Percentiles rank a stretch among this genome's conserved stretches.
Conservation (phyloP, 202 grass and related monocot species). For the Saccharum hybrid region DNA sequence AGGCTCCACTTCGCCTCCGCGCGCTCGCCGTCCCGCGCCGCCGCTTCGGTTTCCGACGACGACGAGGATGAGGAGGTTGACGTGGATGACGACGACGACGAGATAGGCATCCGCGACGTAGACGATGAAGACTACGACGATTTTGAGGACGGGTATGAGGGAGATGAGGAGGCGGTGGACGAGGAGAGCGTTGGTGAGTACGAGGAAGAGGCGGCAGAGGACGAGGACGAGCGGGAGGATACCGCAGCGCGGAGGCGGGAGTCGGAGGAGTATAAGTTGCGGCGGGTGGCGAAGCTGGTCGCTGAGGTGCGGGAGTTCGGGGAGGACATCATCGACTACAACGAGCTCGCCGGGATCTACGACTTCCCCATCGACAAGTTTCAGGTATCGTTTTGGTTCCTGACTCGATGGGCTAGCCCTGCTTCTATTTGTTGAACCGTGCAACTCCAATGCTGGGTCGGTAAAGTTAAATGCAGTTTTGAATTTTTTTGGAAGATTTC, state of each 20-base stretch:
- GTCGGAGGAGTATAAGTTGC: constrained; percentile 69
- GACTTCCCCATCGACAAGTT: constrained; percentile 91
- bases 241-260: constrained; percentile 41
- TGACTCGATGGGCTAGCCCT: neutral
- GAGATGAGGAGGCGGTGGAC: constrained; percentile 37
- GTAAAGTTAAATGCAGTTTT: constrained; percentile 1
- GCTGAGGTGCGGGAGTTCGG: constrained; percentile 82
- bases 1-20: constrained; percentile 36
- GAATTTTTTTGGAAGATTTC: neutral
- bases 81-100: constrained; percentile 59
- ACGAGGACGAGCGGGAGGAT: constrained; percentile 42
- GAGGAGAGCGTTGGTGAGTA: constrained; percentile 51
- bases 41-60: constrained; percentile 53
- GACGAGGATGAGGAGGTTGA: constrained; percentile 64
- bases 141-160: constrained; percentile 34
- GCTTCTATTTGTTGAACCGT: neutral
- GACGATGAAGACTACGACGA: constrained; percentile 37
- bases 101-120: constrained; percentile 29
- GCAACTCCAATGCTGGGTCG: neutral
- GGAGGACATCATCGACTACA: constrained; percentile 77
- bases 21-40: constrained; percentile 51
- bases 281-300: constrained; percentile 66
- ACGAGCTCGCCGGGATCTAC: constrained; percentile 86
- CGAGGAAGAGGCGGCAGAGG: constrained; percentile 36
- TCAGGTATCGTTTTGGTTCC: constrained; percentile 59